Conservation (phyloP, 805 yeast species). For the Starmerella tilneyi region DNA sequence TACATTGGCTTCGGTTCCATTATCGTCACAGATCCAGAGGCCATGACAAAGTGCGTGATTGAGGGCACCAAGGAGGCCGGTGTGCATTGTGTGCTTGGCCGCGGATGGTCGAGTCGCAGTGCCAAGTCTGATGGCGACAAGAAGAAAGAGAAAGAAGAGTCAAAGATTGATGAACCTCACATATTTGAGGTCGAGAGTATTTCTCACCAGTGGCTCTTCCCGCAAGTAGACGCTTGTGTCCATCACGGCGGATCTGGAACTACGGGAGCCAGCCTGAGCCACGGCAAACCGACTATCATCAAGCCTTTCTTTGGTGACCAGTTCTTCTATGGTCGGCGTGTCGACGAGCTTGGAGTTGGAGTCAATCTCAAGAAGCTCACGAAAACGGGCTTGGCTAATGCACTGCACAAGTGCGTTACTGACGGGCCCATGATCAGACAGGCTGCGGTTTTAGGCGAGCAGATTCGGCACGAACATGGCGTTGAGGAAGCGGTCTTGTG, state of each 20-base stretch:
- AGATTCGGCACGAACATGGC: slow-evolving; percentile 67
- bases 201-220: slow-evolving; percentile 93
- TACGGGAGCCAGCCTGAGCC: slow-evolving; percentile 80
- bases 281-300: slow-evolving; percentile 80
- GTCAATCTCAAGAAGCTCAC: slow-evolving; percentile 59
- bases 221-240: slow-evolving; percentile 82
- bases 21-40: slow-evolving; percentile 73
- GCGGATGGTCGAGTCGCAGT: slow-evolving; percentile 87
- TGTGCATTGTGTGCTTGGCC: slow-evolving; percentile 76
- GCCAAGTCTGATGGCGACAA: slow-evolving; percentile 26
- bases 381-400: slow-evolving; percentile 50
- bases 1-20: slow-evolving; percentile 95
- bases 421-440: slow-evolving; percentile 56
- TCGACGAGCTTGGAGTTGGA: slow-evolving; percentile 86
- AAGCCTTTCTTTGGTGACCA: slow-evolving; percentile 97
- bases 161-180: slow-evolving; percentile 33
- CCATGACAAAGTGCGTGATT: slow-evolving; percentile 64
- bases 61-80: slow-evolving; percentile 72
- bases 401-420: slow-evolving; percentile 57
- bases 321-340: slow-evolving; percentile 77
- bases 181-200: slow-evolving; percentile 60
- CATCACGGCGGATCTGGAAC: slow-evolving; percentile 98
- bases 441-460: slow-evolving; percentile 53
- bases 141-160: slow-evolving; percentile 21
- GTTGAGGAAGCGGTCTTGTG: slow-evolving; percentile 63